Percentiles rank a stretch among this genome's conserved stretches.
phyloP scores from a whole-genome alignment of 148 eudicot genomes.

The Drosera capensis region DNA sequence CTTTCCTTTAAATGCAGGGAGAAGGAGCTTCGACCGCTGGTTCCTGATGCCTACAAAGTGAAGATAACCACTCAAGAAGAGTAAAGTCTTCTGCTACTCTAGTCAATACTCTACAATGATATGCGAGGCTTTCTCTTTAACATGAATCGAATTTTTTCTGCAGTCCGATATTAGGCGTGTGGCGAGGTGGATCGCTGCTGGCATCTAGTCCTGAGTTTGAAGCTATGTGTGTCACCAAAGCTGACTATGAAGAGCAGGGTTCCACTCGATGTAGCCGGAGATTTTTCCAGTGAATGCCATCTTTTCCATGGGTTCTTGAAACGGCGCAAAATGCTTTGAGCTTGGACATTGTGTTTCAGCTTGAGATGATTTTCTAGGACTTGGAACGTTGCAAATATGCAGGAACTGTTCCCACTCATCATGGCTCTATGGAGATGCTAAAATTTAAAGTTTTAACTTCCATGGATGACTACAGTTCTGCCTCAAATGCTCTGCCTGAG shows the following conservation, averaged over 20 bases:
- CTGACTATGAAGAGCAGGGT: slow-evolving; percentile 91
- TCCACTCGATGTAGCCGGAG: slow-evolving; percentile 77
- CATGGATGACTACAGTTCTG: too few relatives aligned
- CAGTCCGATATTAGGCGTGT: slow-evolving; percentile 92
- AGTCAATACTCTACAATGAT: too few relatives aligned
- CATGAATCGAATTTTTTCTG: slow-evolving; percentile 8
- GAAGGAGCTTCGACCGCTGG: slow-evolving; percentile 87
- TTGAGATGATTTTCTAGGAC: too few relatives aligned
- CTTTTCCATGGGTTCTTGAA: too few relatives aligned
- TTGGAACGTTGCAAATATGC: too few relatives aligned
- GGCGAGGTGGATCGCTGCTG: slow-evolving; percentile 97
- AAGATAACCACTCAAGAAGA: slow-evolving; percentile 92
- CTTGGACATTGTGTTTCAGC: too few relatives aligned
- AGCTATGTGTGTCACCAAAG: slow-evolving; percentile 80
- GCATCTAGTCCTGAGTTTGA: slow-evolving; percentile 99
- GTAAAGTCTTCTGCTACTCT: slow-evolving; percentile 28
- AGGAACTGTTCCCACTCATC: too few relatives aligned
- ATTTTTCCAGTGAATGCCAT: slow-evolving; percentile 39
- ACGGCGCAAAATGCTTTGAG: too few relatives aligned
- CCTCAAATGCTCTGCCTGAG: too few relatives aligned
- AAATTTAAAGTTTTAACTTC: too few relatives aligned
- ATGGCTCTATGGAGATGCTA: too few relatives aligned
- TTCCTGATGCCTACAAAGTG: slow-evolving; percentile 71
- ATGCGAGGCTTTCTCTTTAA: slow-evolving; percentile 1
- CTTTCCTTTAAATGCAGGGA: slow-evolving; percentile 37